Conservation (phyloP, 1,284 basidiomycete genomes). For the Stereum hirsutum region DNA sequence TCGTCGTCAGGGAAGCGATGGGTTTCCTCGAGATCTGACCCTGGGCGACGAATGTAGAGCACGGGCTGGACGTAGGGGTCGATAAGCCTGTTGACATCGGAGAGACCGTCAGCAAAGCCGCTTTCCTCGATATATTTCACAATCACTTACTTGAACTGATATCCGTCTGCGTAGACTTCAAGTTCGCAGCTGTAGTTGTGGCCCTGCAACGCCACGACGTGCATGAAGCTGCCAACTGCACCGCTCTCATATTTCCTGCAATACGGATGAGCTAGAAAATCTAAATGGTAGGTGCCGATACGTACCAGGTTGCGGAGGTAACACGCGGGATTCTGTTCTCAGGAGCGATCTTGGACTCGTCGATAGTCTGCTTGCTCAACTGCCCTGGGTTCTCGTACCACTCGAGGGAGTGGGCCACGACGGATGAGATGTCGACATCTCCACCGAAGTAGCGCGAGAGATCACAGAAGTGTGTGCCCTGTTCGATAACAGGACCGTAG, state of each 20-base stretch:
- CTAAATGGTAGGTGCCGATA: neutral
- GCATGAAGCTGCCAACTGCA: constrained; percentile 84
- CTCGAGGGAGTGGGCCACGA: constrained; percentile 82
- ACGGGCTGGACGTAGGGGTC: constrained; percentile 84
- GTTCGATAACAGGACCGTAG: constrained; percentile 90
- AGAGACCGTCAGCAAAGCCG: constrained; percentile 7
- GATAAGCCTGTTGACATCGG: constrained; percentile 48
- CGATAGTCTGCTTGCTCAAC: constrained; percentile 73
- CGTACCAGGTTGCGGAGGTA: constrained; percentile 68
- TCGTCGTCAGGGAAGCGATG: constrained; percentile 79
- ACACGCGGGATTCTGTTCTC: constrained; percentile 79
- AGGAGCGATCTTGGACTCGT: constrained; percentile 70
- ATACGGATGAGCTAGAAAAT: neutral
- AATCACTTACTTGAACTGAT: constrained; percentile 56
- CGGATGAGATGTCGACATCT: constrained; percentile 84
- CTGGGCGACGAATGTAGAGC: constrained; percentile 78
- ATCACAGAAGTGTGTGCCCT: constrained; percentile 90
- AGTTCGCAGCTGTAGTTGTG: constrained; percentile 89
- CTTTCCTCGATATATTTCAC: constrained; percentile 6
- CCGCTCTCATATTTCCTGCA: constrained; percentile 87
- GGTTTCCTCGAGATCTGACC: constrained; percentile 77
- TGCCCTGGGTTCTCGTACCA: constrained; percentile 87
- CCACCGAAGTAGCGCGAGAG: constrained; percentile 97
- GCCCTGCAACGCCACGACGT: constrained; percentile 84
- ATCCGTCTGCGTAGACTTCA: constrained; percentile 88